Evolutionary conservation across 305 asterid genomes (phyloP).

Genomic region (Lippia alba): DNA sequence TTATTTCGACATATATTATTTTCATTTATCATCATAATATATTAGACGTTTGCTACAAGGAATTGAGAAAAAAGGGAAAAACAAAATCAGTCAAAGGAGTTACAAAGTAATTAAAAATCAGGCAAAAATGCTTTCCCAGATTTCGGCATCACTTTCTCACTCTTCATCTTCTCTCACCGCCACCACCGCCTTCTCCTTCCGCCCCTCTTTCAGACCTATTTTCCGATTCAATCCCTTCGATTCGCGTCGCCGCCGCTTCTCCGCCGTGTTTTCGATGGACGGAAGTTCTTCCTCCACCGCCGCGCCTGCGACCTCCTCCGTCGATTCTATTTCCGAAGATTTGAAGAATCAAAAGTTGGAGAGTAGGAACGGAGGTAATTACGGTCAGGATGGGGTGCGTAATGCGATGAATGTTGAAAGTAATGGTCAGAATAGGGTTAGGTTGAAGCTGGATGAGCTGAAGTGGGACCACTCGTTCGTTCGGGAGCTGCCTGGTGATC

Average conservation of each 20-base stretch:
- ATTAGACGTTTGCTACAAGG: constrained; percentile 6
- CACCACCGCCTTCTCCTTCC: constrained; percentile 46
- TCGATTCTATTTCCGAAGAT: constrained; percentile 68
- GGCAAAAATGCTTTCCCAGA: constrained; percentile 50
- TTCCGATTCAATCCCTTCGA: constrained; percentile 33
- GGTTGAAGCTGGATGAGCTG: constrained; percentile 78
- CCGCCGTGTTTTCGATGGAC: constrained; percentile 57
- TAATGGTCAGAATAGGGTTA: constrained; percentile 36
- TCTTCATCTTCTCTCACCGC: constrained; percentile 45
- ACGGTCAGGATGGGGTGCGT: constrained; percentile 9
- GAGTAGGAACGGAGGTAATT: constrained; percentile 14
- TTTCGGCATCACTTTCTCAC: constrained; percentile 50
- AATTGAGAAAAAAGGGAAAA: constrained; percentile 6
- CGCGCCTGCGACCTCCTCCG: constrained; percentile 48
- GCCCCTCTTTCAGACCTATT: constrained; percentile 33
- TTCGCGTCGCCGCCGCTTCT: constrained; percentile 36
- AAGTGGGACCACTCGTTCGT: constrained; percentile 94
- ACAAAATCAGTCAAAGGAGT: background rate
- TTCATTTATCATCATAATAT: too few species aligned
- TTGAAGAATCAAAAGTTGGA: constrained; percentile 64
- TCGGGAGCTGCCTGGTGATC: constrained; percentile 93
- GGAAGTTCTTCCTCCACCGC: constrained; percentile 43
- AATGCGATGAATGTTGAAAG: constrained; percentile 28
- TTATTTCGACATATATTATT: background rate
- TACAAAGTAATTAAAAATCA: constrained; percentile 24